Conservation (phyloP, 371 early-diverging fungal genomes). For the Circinella umbellata region DNA sequence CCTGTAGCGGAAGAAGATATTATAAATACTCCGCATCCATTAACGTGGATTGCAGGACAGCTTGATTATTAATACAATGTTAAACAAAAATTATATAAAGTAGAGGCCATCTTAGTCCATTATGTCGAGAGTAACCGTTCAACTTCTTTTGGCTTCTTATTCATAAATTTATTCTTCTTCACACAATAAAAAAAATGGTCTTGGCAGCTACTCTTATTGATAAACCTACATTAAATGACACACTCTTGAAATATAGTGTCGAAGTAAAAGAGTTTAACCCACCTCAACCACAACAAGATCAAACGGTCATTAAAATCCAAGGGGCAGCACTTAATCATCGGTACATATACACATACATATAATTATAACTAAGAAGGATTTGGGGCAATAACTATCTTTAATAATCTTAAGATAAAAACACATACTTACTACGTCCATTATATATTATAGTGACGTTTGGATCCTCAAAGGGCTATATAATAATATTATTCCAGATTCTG, state of each 20-base stretch:
- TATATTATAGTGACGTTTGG: constrained; percentile 51
- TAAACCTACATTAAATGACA: neutral
- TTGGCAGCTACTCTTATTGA: neutral
- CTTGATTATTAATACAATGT: no score
- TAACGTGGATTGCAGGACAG: no score
- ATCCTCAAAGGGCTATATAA: constrained; percentile 61
- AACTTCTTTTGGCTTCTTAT: no score
- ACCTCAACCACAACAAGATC: constrained; percentile 23
- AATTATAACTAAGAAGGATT: neutral
- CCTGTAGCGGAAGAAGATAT: no score
- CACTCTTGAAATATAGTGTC: constrained; percentile 29
- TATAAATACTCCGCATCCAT: no score
- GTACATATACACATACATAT: constrained; percentile 15
- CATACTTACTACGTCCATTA: neutral
- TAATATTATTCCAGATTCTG: constrained; percentile 47
- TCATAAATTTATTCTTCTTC: no score
- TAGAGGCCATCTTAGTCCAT: no score
- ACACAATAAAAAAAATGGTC: neutral
- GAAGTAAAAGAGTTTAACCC: constrained; percentile 24
- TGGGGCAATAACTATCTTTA: no score
- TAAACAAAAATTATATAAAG: no score
- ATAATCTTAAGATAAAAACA: neutral
- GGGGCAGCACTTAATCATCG: constrained; percentile 77
- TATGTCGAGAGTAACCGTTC: no score
- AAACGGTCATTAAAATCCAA: constrained; percentile 59